Conservation (phyloP, 495 filamentous ascomycete species). For the Daldinia concentrica region DNA sequence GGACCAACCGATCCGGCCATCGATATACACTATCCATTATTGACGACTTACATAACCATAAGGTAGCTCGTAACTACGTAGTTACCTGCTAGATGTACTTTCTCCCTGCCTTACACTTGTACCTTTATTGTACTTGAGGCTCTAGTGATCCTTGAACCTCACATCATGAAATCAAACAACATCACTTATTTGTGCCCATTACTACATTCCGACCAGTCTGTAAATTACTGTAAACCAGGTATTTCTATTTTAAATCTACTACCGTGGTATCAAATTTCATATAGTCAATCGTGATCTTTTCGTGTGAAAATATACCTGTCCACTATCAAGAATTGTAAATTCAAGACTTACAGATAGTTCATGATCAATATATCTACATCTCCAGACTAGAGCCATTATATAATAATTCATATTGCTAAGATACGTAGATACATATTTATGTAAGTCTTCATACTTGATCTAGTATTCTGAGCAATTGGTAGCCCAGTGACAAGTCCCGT, state of each 20-base stretch:
- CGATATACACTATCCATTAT: neutral
- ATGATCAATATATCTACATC: neutral
- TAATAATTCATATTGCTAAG: neutral
- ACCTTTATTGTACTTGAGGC: slow-evolving; percentile 26
- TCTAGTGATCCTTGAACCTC: slow-evolving; percentile 37
- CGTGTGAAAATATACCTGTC: neutral
- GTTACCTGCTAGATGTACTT: neutral
- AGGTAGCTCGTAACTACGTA: neutral
- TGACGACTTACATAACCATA: neutral
- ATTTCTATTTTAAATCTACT: neutral
- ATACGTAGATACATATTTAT: neutral
- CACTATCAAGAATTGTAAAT: neutral
- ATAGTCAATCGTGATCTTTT: neutral
- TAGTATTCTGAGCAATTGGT: neutral
- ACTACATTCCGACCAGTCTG: neutral
- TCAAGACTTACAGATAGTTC: neutral
- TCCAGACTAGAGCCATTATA: neutral
- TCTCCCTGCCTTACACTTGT: slow-evolving; percentile 1
- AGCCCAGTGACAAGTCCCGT: neutral
- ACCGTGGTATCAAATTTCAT: neutral
- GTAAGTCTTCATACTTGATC: neutral
- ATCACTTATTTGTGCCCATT: neutral
- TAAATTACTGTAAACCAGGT: neutral
- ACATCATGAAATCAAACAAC: slow-evolving; percentile 5
- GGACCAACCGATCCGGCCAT: neutral